Evolutionary conservation across 306 rosid genomes (phyloP).

Genomic region (Trifolium dubium): DNA sequence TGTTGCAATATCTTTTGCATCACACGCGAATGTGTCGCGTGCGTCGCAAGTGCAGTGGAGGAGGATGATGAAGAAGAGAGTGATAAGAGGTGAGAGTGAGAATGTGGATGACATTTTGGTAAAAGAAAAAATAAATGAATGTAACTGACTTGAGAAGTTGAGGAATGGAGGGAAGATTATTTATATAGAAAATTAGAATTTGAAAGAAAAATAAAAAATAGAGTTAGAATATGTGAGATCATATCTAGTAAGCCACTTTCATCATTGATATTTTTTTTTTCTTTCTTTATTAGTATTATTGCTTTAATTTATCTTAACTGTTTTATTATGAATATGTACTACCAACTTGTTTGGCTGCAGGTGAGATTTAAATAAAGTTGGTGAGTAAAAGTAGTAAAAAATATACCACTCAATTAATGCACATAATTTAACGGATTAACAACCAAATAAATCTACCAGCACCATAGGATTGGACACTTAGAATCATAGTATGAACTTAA

Average conservation of each 20-base stretch:
- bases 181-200: constrained; percentile 18
- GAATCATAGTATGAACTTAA: not conserved
- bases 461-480: not conserved
- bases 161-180: constrained; percentile 36
- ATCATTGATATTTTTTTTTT: constrained; percentile 32
- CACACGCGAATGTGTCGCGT: constrained; percentile 74
- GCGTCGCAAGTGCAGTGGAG: constrained; percentile 39
- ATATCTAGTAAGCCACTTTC: constrained; percentile 4
- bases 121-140: not conserved
- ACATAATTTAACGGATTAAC: constrained; percentile 31
- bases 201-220: not conserved
- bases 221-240: constrained; percentile 17
- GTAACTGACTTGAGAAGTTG: not conserved
- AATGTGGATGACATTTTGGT: constrained; percentile 46
- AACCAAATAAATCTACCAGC: not conserved
- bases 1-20: constrained; percentile 52
- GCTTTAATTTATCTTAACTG: not conserved
- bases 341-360: constrained; percentile 40
- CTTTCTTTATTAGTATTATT: constrained; percentile 4
- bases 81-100: constrained; percentile 3
- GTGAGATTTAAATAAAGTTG: constrained; percentile 44
- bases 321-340: constrained; percentile 14
- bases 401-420: not conserved
- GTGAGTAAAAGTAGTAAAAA: constrained; percentile 20
- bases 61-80: constrained; percentile 16